Percentiles rank a stretch among this genome's conserved stretches.
These are phyloP conservation scores for Podospora sp. DNA, from an alignment of 495 filamentous ascomycete genomes.

Conservation along the genomic window DNA sequence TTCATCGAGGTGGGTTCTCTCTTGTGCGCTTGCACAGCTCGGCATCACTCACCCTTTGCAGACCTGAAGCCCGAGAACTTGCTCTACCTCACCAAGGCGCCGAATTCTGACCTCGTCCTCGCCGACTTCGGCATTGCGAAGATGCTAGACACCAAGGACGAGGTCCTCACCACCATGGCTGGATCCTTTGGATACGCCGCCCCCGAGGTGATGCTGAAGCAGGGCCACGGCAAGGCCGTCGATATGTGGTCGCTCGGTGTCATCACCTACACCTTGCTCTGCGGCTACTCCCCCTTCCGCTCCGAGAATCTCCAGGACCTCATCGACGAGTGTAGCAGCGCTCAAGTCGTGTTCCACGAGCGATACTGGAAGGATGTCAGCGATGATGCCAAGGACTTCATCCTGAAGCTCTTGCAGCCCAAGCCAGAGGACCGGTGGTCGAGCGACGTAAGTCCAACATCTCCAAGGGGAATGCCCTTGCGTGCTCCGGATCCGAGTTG, in stretches of 20 bases:
- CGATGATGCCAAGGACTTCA: constrained; percentile 94
- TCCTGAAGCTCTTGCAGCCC: constrained; percentile 76
- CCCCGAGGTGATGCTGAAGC: constrained; percentile 97
- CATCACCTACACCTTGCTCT: constrained; percentile 99
- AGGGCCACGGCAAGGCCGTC: constrained; percentile 97
- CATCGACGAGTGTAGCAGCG: constrained; percentile 90
- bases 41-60: constrained; percentile 37
- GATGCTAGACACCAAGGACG: constrained; percentile 87
- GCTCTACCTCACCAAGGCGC: constrained; percentile 79
- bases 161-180: constrained; percentile 96
- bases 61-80: constrained; percentile 99
- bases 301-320: constrained; percentile 90
- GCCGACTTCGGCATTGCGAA: constrained; percentile 99
- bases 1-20: constrained; percentile 76
- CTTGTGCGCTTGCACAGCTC: neutral
- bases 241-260: constrained; percentile 99
- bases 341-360: constrained; percentile 94
- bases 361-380: constrained; percentile 99
- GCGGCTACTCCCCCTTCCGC: constrained; percentile 97
- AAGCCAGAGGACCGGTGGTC: constrained; percentile 76
- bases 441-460: constrained; percentile 61
- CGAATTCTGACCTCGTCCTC: constrained; percentile 83
- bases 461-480: neutral
- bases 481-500: neutral
- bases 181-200: constrained; percentile 98